Base-by-base conservation (phyloP, 1,284 basidiomycete genomes). In the Mixia osmundae region DNA sequence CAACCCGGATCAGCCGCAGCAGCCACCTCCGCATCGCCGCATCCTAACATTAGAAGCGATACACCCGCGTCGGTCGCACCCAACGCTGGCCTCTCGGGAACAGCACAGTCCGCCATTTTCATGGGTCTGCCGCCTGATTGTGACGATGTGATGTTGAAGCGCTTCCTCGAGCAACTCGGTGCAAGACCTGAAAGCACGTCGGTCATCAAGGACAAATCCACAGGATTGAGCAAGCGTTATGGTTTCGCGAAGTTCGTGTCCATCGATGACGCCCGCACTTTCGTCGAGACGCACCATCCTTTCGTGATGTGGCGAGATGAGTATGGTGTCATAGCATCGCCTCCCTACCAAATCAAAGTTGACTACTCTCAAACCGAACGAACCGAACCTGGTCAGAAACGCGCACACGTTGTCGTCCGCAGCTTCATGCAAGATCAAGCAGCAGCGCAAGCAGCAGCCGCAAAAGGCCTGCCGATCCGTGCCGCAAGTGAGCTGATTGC, bases 161-260 rank as follows among this genome's bases (percentile, higher is more conserved):
- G 18, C 31, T 43, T 43, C 27, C 27, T 43, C 10, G 38, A 39
- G 22, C 35, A 40, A 7, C 36, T 43, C 32, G 38, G 38, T 12
- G 25, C 41, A 5, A 23, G 33, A 4, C 44, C 62, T 31, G 58
- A 60, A 26, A 47, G 50, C 45, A 76, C 79, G 50, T 87, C 79
- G 50, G 82, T 94, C 47, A 83, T 87, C 56, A 71, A 76, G 64
- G 85, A 91, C 58, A 75, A 76, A 67, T 66, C 68, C 66, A 51
- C 74, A 74, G 78, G 82, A 67, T 58, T 66, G 44, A 83, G 79
- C 37, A 85, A 85, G 61, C 74, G 77, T 50, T 89, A 87, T 54
- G 85, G 82, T 35, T 94, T 94, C 57, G 83, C 79, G 48, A 75
- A 80, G 57, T 91, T 94, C 55, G 59, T 72, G 23, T 72, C 65